Percentiles rank a stretch among this genome's conserved stretches.
These are phyloP conservation scores for Starmerella khaoyaiensis DNA, from an alignment of 805 yeast species.

Conservation along the genomic window DNA sequence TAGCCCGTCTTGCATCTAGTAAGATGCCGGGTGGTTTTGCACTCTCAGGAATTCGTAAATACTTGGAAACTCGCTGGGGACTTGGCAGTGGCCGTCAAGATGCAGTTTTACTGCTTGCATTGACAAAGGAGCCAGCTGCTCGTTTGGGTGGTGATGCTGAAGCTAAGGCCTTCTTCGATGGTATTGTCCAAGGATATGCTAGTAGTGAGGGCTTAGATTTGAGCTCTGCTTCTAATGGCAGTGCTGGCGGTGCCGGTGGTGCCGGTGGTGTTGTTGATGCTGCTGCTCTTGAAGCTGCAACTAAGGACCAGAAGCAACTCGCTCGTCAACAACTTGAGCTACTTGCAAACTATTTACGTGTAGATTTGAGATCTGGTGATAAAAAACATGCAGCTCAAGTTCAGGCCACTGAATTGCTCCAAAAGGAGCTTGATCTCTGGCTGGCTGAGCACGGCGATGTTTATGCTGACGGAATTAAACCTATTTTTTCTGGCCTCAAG, in stretches of 20 bases:
- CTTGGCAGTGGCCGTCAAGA: conserved; percentile 91
- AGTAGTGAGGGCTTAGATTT: conserved; percentile 66
- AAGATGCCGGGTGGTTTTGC: conserved; percentile 99
- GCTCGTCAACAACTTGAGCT: conserved; percentile 80
- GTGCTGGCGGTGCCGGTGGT: conserved; percentile 38
- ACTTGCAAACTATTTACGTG: conserved; percentile 84
- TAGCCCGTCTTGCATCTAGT: conserved; percentile 84
- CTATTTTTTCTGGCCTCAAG: conserved; percentile 80
- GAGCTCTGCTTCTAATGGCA: conserved; percentile 47
- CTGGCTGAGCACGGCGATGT: conserved; percentile 85
- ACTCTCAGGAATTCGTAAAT: conserved; percentile 79
- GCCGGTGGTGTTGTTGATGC: conserved; percentile 73
- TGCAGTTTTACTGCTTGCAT: conserved; percentile 65
- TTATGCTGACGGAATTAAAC: conserved; percentile 82
- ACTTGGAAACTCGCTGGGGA: conserved; percentile 86
- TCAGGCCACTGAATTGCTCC: conserved; percentile 71
- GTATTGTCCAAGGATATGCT: conserved; percentile 74
- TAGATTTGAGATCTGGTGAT: conserved; percentile 84
- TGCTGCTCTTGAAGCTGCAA: conserved; percentile 80
- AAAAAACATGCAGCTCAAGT: conserved; percentile 71
- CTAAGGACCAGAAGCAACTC: conserved; percentile 54
- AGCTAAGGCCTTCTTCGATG: conserved; percentile 80
- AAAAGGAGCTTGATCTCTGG: conserved; percentile 85
- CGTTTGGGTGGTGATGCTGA: conserved; percentile 80
- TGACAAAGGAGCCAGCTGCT: conserved; percentile 79